Percentiles rank a stretch among this genome's conserved stretches.
Conservation (phyloP, 192 early-diverging fungal species). For the Backusella macrospora region DNA sequence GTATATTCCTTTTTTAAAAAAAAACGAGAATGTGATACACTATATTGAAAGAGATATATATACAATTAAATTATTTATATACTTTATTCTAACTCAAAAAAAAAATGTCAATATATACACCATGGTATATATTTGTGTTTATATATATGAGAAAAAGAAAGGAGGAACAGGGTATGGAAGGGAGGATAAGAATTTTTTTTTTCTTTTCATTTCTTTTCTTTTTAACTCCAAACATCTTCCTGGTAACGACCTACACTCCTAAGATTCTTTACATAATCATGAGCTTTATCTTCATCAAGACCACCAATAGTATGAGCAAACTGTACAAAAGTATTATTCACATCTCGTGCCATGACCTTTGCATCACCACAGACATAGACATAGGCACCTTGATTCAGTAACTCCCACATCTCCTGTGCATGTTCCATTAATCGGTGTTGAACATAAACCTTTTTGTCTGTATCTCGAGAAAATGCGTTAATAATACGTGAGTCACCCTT, state of each 20-base stretch:
- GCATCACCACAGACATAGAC: conserved; percentile 97
- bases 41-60: not conserved
- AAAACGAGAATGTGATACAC: not conserved
- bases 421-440: conserved; percentile 84
- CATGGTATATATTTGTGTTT: not conserved
- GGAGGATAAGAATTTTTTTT: too few relatives aligned
- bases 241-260: conserved; percentile 80
- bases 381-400: conserved; percentile 73
- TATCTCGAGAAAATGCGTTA: conserved; percentile 89
- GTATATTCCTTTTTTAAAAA: not conserved
- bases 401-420: conserved; percentile 76
- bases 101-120: not conserved
- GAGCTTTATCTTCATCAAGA: conserved; percentile 66
- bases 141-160: not conserved
- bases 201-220: too few relatives aligned
- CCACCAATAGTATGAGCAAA: conserved; percentile 73
- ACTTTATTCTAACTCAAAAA: not conserved
- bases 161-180: not conserved
- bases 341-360: conserved; percentile 95
- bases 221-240: conserved; percentile 87
- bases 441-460: conserved; percentile 86
- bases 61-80: conserved; percentile 1
- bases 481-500: conserved; percentile 65
- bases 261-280: conserved; percentile 85
- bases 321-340: conserved; percentile 64